These are phyloP conservation scores for Centaurea solstitialis DNA, from an alignment of 129 eudicot genomes.

Conservation along the genomic window DNA sequence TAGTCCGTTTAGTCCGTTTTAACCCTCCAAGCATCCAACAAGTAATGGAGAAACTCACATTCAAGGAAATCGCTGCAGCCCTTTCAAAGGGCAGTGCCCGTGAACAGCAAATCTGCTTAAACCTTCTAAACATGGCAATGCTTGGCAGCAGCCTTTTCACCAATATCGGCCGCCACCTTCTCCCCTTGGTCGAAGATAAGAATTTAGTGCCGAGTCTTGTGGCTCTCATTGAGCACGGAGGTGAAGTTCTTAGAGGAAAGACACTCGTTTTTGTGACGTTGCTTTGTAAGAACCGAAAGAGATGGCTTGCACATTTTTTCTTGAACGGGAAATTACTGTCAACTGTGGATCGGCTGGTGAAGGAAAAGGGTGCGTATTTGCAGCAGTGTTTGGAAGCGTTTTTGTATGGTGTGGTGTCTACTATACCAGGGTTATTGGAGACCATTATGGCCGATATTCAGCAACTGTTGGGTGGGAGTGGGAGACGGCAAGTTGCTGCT, in stretches of 20 bases:
- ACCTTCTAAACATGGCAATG: slow-evolving; percentile 81
- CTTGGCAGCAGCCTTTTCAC: slow-evolving; percentile 69
- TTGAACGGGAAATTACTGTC: slow-evolving; percentile 69
- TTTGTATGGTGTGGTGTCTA: slow-evolving; percentile 62
- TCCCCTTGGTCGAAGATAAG: slow-evolving; percentile 85
- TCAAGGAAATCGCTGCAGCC: slow-evolving; percentile 69
- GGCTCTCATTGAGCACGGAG: slow-evolving; percentile 82
- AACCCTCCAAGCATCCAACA: slow-evolving; percentile 74
- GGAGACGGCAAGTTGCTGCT: slow-evolving; percentile 61
- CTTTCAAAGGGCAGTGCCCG: slow-evolving; percentile 78
- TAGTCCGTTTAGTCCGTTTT: slow-evolving; percentile 82
- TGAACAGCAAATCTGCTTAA: slow-evolving; percentile 93
- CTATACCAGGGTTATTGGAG: slow-evolving; percentile 72
- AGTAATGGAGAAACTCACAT: slow-evolving; percentile 73
- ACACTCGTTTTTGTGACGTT: slow-evolving; percentile 84
- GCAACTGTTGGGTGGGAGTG: slow-evolving; percentile 75
- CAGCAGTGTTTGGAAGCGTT: slow-evolving; percentile 80
- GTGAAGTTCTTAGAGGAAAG: slow-evolving; percentile 83
- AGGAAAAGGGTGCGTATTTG: slow-evolving; percentile 73
- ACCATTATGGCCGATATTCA: slow-evolving; percentile 71
- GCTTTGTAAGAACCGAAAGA: slow-evolving; percentile 74
- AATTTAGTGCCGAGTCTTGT: slow-evolving; percentile 67
- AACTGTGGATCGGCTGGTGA: slow-evolving; percentile 75
- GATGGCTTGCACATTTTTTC: slow-evolving; percentile 79
- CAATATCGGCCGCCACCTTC: slow-evolving; percentile 66